Conservation (phyloP, 805 yeast species). For the Kuraishia molischiana region DNA sequence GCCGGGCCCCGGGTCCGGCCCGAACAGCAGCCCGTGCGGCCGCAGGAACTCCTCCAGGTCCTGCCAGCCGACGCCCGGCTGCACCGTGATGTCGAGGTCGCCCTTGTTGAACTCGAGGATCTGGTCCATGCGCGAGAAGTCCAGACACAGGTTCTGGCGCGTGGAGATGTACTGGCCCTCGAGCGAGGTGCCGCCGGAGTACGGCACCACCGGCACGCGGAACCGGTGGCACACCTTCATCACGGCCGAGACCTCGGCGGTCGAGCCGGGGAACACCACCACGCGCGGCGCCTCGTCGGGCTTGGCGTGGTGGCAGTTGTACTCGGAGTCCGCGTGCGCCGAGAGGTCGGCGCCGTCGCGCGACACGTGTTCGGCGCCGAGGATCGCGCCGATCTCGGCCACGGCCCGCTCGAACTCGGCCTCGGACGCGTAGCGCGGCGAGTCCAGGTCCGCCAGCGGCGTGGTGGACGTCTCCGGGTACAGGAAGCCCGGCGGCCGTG, state of each 20-base stretch:
- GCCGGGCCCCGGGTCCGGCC: slow-evolving; percentile 76
- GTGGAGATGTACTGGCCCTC: slow-evolving; percentile 79
- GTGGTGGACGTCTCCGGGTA: slow-evolving; percentile 3
- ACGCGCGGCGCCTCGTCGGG: slow-evolving; percentile 24
- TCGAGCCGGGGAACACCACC: slow-evolving; percentile 51
- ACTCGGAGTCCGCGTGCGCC: slow-evolving; percentile 20
- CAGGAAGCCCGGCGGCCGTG: not conserved
- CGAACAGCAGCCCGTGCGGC: slow-evolving; percentile 48
- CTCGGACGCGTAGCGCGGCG: slow-evolving; percentile 4
- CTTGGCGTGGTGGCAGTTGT: slow-evolving; percentile 23
- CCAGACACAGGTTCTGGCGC: slow-evolving; percentile 51
- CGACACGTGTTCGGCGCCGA: slow-evolving; percentile 3
- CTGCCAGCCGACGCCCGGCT: slow-evolving; percentile 79
- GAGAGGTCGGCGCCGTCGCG: slow-evolving; percentile 3
- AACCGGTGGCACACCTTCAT: slow-evolving; percentile 53
- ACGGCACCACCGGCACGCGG: slow-evolving; percentile 66
- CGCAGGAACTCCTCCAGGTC: slow-evolving; percentile 43
- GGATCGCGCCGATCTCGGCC: slow-evolving; percentile 1
- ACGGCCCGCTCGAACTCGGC: slow-evolving; percentile 1
- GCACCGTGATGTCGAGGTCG: slow-evolving; percentile 65
- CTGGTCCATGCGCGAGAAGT: slow-evolving; percentile 51
- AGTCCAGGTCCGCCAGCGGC: slow-evolving; percentile 1
- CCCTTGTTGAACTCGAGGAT: slow-evolving; percentile 45
- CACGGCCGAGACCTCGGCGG: slow-evolving; percentile 57
- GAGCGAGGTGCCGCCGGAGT: slow-evolving; percentile 67